phyloP scores from a whole-genome alignment of 768 basidiomycete genomes.

The Polyporus arcularius region DNA sequence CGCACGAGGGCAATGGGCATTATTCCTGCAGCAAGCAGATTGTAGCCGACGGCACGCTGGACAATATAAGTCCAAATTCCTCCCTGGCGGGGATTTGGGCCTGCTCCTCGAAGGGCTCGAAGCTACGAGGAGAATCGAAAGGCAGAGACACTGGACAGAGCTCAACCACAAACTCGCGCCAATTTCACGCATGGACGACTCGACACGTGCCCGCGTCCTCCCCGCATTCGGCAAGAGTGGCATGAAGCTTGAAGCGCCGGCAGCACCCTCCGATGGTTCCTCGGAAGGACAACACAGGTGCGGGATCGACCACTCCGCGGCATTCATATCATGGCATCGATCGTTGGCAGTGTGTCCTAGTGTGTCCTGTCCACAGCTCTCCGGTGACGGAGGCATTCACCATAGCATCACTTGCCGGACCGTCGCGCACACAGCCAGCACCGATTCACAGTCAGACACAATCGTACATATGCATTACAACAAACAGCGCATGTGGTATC shows the following conservation, averaged over 20 bases:
- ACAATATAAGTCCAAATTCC: background rate
- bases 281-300: slow-evolving; percentile 10
- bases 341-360: background rate
- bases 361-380: background rate
- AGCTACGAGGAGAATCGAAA: too few species aligned
- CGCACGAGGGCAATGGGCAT: slow-evolving; percentile 4
- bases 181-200: too few species aligned
- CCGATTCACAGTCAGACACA: background rate
- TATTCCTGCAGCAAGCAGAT: slow-evolving; percentile 1
- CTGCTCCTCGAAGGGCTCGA: slow-evolving; percentile 2
- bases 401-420: too few species aligned
- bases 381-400: background rate
- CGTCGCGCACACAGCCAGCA: background rate
- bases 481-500: background rate
- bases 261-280: slow-evolving; percentile 7
- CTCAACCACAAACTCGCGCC: too few species aligned
- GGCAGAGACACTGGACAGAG: too few species aligned
- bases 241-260: background rate
- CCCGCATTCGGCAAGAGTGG: background rate
- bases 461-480: background rate
- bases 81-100: background rate
- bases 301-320: slow-evolving; percentile 4
- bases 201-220: slow-evolving; percentile 10
- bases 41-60: background rate
- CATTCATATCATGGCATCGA: slow-evolving; percentile 13